phyloP scores from a whole-genome alignment of 108 stramenopile species.

The Fragilaria crotonensis region DNA sequence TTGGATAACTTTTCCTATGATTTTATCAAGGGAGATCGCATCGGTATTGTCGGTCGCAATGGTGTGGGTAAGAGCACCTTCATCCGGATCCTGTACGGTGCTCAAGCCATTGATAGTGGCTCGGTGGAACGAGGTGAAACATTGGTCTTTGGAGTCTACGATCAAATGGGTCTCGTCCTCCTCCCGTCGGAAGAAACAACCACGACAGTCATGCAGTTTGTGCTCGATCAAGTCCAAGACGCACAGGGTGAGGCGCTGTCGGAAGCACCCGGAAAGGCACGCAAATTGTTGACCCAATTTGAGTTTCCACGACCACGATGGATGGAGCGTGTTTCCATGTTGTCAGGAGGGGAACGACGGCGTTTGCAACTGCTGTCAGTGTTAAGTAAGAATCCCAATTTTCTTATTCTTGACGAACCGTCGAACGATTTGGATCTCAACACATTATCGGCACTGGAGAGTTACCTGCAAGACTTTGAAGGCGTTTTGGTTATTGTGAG shows the following conservation, averaged over 20 bases:
- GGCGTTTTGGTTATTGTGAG: constrained; percentile 89
- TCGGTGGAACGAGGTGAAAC: constrained; percentile 68
- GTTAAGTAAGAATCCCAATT: constrained; percentile 63
- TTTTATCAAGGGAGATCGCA: constrained; percentile 68
- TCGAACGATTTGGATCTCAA: constrained; percentile 71
- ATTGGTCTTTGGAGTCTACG: constrained; percentile 73
- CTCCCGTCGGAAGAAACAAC: constrained; percentile 40
- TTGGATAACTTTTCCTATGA: constrained; percentile 76
- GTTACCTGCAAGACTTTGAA: constrained; percentile 68
- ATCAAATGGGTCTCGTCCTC: constrained; percentile 67
- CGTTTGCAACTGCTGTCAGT: constrained; percentile 75
- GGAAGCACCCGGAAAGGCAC: constrained; percentile 67
- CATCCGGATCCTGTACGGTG: constrained; percentile 51
- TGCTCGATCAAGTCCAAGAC: constrained; percentile 56
- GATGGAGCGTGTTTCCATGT: constrained; percentile 61
- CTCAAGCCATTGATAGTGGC: constrained; percentile 46
- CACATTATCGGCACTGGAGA: constrained; percentile 72
- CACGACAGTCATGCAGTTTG: constrained; percentile 58
- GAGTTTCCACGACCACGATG: constrained; percentile 64
- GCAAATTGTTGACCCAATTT: constrained; percentile 64
- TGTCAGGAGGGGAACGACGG: constrained; percentile 78
- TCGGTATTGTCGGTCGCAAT: constrained; percentile 79
- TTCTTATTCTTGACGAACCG: constrained; percentile 66
- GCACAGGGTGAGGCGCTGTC: constrained; percentile 11
- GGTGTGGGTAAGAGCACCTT: constrained; percentile 75